These are phyloP conservation scores for Dactylellina parvicollis DNA, from an alignment of 2,329 filamentous ascomycete genomes.

Conservation along the genomic window DNA sequence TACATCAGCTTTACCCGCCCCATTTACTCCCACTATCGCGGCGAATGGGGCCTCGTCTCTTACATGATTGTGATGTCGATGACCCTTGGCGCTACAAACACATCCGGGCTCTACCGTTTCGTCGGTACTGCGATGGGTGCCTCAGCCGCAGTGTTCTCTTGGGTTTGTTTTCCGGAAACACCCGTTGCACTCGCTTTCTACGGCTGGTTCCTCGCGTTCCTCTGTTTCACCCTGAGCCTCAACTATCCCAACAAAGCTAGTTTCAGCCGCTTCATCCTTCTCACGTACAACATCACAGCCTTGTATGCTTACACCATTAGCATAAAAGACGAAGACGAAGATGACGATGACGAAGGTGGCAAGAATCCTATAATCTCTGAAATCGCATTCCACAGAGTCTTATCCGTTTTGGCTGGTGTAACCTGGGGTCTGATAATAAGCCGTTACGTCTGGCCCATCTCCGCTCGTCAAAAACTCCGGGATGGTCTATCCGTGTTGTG, in stretches of 20 bases:
- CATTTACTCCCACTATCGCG: constrained; percentile 72
- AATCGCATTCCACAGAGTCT: constrained; percentile 83
- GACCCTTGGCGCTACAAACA: constrained; percentile 96
- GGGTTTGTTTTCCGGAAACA: constrained; percentile 79
- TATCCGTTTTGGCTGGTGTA: constrained; percentile 85
- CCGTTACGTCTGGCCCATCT: constrained; percentile 90
- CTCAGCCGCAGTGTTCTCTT: constrained; percentile 76
- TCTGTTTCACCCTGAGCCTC: constrained; percentile 90
- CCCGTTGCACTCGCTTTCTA: constrained; percentile 79
- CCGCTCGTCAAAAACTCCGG: constrained; percentile 85
- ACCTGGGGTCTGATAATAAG: constrained; percentile 93
- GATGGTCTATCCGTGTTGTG: constrained; percentile 90
- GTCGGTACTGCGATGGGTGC: constrained; percentile 86
- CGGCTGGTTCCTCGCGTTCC: constrained; percentile 81
- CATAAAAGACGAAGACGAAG: constrained; percentile 78
- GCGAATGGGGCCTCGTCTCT: constrained; percentile 88
- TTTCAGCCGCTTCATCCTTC: constrained; percentile 89
- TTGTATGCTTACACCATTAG: constrained; percentile 93
- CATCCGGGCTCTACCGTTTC: constrained; percentile 86
- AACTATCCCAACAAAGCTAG: constrained; percentile 72
- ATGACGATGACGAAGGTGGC: constrained; percentile 87
- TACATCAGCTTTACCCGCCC: constrained; percentile 82
- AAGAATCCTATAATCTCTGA: constrained; percentile 83
- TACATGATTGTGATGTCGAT: constrained; percentile 86
- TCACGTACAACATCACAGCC: constrained; percentile 95